Base-by-base conservation (phyloP, 2,329 filamentous ascomycete species). In the Fusarium aywerte region DNA sequence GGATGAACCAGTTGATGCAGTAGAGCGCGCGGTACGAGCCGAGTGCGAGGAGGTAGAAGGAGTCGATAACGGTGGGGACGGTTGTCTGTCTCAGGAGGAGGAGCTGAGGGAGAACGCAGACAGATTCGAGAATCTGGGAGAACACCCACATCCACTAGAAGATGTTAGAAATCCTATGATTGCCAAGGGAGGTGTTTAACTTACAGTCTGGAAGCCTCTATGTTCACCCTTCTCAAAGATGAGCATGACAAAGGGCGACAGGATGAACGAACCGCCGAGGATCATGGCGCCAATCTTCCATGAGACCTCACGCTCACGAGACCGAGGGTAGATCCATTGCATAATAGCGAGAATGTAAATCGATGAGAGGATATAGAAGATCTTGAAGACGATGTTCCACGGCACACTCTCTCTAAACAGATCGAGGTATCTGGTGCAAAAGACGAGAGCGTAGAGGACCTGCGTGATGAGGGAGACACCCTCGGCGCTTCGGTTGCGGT, bases 21-120 rank as follows among this genome's bases (percentile, higher is more conserved):
- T 98, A 97, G 64, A 97, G 87, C 47, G 84, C 92, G 58, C 95
- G 92, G 80, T 97, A 98, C 13, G 90, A 90, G 33, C 94, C 95
- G 2, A 97, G 87, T 1, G 93, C 89, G 48, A 96, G 83, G 55
- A 98, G 91, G 79, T 98, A 98, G 81, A 92, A 97, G n/a, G 92
- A 97, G 77, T 97, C 92, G 80, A 98, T 94, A 44, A 97, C 95
- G 47, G 95, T 98, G 0, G 95, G 95, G 0, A 97, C 93, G 25
- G 90, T 93, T n/a, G 95, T 97, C 78, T 97, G 93, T 61, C 95
- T 92, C 15, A 98, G 88, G 40, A 97, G 89, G 7, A 97, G 87
- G 2, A 98, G 89, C 77, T 98, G 95, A 0, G 95, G 95, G 20
- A 98, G 88, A 32, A 97, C 88, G 77, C 92, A 96, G 62, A 96